Conservation (phyloP, 169 alveolate genomes). For the Theileria orientalis region DNA sequence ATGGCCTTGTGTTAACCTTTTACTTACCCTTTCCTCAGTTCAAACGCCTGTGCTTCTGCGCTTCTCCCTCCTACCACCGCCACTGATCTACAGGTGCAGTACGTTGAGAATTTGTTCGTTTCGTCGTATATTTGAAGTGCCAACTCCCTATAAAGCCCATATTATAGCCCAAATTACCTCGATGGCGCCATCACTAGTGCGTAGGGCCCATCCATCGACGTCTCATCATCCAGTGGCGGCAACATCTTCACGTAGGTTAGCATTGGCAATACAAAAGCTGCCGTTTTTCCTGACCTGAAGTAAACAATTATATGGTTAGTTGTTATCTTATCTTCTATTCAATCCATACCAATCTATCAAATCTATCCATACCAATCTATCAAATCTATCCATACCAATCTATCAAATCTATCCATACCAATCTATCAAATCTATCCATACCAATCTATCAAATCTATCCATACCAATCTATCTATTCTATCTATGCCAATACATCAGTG, state of each 20-base stretch:
- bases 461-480: too few relatives aligned
- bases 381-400: too few relatives aligned
- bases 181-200: slow-evolving; percentile 92
- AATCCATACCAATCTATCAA: too few relatives aligned
- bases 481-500: too few relatives aligned
- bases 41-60: slow-evolving; percentile 89
- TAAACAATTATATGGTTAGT: not conserved
- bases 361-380: too few relatives aligned
- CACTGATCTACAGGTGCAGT: slow-evolving; percentile 82
- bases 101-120: slow-evolving; percentile 84
- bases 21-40: slow-evolving; percentile 86
- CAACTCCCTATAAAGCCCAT: slow-evolving; percentile 78
- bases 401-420: too few relatives aligned
- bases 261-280: slow-evolving; percentile 95
- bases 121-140: slow-evolving; percentile 93
- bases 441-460: too few relatives aligned
- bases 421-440: too few relatives aligned
- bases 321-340: too few relatives aligned
- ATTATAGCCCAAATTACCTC: slow-evolving; percentile 38
- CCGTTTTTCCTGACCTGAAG: slow-evolving; percentile 87
- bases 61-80: slow-evolving; percentile 95
- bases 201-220: slow-evolving; percentile 94
- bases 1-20: not conserved
- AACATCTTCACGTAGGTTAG: slow-evolving; percentile 83
- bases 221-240: slow-evolving; percentile 89